A percentile compares a stretch with the other conserved stretches of the same genome.
phyloP scores from a whole-genome alignment of 331 rosid genomes.

The Dryas integrifolia region DNA sequence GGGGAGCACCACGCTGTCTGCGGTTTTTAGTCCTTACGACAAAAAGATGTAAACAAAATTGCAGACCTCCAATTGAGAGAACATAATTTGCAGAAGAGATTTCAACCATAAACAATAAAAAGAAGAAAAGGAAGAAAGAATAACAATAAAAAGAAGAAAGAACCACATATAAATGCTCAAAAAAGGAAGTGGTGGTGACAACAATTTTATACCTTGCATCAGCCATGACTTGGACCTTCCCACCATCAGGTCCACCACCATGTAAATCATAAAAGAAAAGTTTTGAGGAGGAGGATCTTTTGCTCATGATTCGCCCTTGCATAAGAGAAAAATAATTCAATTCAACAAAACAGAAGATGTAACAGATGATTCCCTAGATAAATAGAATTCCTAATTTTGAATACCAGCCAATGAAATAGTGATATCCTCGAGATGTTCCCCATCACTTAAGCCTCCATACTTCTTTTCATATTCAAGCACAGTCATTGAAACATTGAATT shows the following conservation, averaged over 20 bases:
- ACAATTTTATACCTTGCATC: constrained; percentile 62
- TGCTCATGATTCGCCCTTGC: constrained; percentile 77
- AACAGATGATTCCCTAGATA: constrained; percentile 5
- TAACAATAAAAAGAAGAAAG: neutral
- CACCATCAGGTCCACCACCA: constrained; percentile 45
- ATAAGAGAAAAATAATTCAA: neutral
- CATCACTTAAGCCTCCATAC: constrained; percentile 49
- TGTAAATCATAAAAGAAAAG: constrained; percentile 80
- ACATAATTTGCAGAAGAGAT: too few species aligned
- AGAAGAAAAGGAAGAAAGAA: too few species aligned
- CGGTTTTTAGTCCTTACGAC: too few species aligned
- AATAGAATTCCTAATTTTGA: neutral
- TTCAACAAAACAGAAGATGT: neutral
- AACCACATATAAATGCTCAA: neutral
- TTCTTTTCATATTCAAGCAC: constrained; percentile 47
- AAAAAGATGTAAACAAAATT: too few species aligned
- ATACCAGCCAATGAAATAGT: constrained; percentile 70
- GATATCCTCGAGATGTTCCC: constrained; percentile 75
- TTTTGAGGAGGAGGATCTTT: constrained; percentile 70
- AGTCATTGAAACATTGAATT: constrained; percentile 56
- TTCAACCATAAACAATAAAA: too few species aligned
- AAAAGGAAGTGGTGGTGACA: neutral
- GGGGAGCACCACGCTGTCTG: too few species aligned
- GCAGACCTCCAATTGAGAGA: too few species aligned
- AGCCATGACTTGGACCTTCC: constrained; percentile 88